Percentiles rank a stretch among this genome's conserved stretches.
These are phyloP conservation scores for Lyophyllum decastes DNA, from an alignment of 768 basidiomycete genomes.

Conservation along the genomic window DNA sequence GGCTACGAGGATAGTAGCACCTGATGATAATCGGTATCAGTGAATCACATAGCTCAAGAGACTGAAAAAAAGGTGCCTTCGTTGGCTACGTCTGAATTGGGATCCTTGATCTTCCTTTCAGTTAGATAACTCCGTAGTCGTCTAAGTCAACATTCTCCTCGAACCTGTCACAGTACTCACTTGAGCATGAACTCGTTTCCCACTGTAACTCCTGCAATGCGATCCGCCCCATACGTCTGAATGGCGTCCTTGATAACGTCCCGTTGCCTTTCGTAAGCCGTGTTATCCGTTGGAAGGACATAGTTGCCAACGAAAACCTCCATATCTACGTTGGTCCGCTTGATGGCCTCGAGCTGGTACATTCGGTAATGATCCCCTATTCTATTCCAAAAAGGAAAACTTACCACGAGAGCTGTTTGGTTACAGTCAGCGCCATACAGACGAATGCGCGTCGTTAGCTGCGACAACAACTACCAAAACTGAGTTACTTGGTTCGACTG, in stretches of 20 bases:
- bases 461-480: slow-evolving; percentile 67
- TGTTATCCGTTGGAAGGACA: slow-evolving; percentile 54
- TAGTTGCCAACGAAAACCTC: slow-evolving; percentile 78
- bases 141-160: background rate
- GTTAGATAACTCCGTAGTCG: slow-evolving; percentile 59
- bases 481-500: slow-evolving; percentile 9
- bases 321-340: slow-evolving; percentile 85
- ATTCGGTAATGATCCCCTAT: background rate
- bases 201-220: slow-evolving; percentile 83
- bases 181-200: slow-evolving; percentile 92
- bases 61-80: slow-evolving; percentile 22
- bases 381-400: slow-evolving; percentile 21
- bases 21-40: slow-evolving; percentile 26
- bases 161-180: slow-evolving; percentile 28
- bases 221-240: slow-evolving; percentile 71
- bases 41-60: background rate
- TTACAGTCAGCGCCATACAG: slow-evolving; percentile 90
- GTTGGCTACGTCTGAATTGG: slow-evolving; percentile 60
- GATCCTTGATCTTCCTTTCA: slow-evolving; percentile 44
- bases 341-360: slow-evolving; percentile 79
- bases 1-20: slow-evolving; percentile 58
- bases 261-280: slow-evolving; percentile 72
- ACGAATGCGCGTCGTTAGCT: slow-evolving; percentile 77
- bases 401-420: slow-evolving; percentile 72
- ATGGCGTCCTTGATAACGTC: slow-evolving; percentile 66